A percentile compares a stretch with the other conserved stretches of the same genome.
These are phyloP conservation scores for Dicorynia guianensis DNA, from an alignment of 306 rosid species.

Conservation along the genomic window DNA sequence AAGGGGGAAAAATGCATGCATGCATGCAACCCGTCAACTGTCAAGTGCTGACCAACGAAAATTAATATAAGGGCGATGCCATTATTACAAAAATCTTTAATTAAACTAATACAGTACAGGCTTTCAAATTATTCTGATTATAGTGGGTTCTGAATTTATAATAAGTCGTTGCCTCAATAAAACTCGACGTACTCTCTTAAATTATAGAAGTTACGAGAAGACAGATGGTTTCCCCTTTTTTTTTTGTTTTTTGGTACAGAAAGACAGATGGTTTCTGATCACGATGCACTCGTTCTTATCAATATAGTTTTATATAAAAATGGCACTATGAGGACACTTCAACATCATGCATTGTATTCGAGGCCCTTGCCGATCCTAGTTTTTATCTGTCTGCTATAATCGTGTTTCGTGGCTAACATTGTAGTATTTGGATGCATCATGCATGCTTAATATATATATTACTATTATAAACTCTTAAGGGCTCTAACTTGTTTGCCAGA, in stretches of 20 bases:
- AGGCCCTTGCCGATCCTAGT: background rate
- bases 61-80: background rate
- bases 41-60: slow-evolving; percentile 35
- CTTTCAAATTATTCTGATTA: no score
- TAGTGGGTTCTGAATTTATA: no score
- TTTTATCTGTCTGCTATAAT: background rate
- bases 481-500: background rate
- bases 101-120: background rate
- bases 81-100: background rate
- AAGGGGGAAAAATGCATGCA: slow-evolving; percentile 69
- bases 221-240: background rate
- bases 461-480: background rate
- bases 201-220: background rate
- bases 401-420: slow-evolving; percentile 19
- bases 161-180: slow-evolving; percentile 6
- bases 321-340: background rate
- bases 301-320: no score
- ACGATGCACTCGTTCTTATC: no score
- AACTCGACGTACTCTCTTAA: slow-evolving; percentile 40
- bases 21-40: slow-evolving; percentile 90
- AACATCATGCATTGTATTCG: background rate
- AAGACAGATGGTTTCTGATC: no score
- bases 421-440: slow-evolving; percentile 36
- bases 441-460: background rate
- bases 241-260: no score